Evolutionary conservation across 148 eudicot species (phyloP).

Genomic region (Silene latifolia): DNA sequence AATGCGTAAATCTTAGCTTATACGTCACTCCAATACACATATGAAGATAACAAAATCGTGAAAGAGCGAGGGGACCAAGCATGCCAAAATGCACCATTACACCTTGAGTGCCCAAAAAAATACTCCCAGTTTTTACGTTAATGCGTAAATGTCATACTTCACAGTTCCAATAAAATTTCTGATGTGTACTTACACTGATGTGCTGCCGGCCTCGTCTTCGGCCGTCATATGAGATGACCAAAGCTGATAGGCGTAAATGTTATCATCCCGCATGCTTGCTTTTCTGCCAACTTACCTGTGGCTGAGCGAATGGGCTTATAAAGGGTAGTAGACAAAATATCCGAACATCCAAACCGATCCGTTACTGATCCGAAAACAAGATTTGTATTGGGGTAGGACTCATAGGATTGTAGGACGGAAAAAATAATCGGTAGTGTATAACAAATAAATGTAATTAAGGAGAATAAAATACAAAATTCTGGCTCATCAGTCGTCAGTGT

Average conservation of each 20-base stretch:
- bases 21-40: background rate
- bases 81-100: background rate
- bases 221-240: background rate
- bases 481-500: background rate
- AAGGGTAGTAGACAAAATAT: background rate
- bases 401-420: no score
- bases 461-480: background rate
- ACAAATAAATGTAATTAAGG: background rate
- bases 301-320: background rate
- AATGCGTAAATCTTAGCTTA: background rate
- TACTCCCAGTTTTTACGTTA: background rate
- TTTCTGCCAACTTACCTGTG: background rate
- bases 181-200: no score
- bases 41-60: background rate
- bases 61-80: background rate
- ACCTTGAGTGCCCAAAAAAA: background rate
- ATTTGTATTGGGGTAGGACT: no score
- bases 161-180: background rate
- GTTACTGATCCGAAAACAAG: background rate
- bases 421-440: background rate
- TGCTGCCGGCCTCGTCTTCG: background rate
- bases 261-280: no score
- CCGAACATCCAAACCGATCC: background rate
- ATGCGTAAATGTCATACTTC: background rate
- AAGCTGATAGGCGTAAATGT: no score